Evolutionary conservation across 2,329 filamentous ascomycete genomes (phyloP), one percentile per base, ranked within the genome.

Genomic region (Neonectria neomacrospora): DNA sequence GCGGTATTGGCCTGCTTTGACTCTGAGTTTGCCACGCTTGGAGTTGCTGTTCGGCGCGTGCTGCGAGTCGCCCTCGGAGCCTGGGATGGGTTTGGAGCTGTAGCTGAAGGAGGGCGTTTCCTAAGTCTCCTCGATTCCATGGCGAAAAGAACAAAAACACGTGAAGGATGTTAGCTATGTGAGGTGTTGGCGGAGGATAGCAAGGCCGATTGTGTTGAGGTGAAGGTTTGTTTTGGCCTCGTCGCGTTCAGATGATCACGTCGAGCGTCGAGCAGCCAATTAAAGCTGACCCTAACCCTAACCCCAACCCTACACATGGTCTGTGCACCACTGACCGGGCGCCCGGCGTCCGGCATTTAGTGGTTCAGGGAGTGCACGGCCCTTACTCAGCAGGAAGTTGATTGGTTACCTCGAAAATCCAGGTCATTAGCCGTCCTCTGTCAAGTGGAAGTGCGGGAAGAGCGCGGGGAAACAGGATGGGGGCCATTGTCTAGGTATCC

Each of bases 241-340:
- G 48, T 53, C 51, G 63, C 51, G 58, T 42, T 64, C 48, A 37
- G 23, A 51, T 57, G 60, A 54, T 63, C 34, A 59, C 59, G 37
- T 10, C 37, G n/a, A 41, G 18, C 8, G 18, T 37, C 14, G 5
- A 37, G 8, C 34, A n/a, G 34, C 37, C 37, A 41, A 41, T 12
- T 3, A 20, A 8, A 41, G 9, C 48, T 50, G 37, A 44, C 32
- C 28, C 30, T 64, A 50, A 62, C 57, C 28, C 22, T 57, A 58
- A 70, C 68, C 70, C 63, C 71, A 73, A 73, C 68, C 70, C 71
- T 63, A 41, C 8, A 70, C n/a, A 22, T 67, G 63, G 63, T 30
- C 59, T 47, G 56, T 57, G 65, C 55, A 6, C 3, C n/a, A n/a
- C n/a, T n/a, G n/a, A n/a, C n/a, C n/a, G n/a, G n/a, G n/a, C n/a